Conservation (phyloP, 75 land plant species). For the Selaginella tamariscina region DNA sequence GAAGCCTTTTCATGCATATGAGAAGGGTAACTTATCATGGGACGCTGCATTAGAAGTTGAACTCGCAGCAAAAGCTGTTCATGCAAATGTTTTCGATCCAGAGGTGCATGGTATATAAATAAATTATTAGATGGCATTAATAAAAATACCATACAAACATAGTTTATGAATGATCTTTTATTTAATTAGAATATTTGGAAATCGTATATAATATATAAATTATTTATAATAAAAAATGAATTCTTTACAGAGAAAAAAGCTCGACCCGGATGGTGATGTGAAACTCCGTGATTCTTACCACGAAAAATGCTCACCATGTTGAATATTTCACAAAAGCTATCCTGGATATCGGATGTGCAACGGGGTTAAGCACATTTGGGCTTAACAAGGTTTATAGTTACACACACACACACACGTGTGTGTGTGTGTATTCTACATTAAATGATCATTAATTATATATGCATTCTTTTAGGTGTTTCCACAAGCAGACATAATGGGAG, state of each 20-base stretch:
- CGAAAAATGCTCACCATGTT: slow-evolving; percentile 26
- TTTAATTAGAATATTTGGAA: no score
- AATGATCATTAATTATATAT: not conserved
- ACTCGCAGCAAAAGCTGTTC: slow-evolving; percentile 40
- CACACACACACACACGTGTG: not conserved
- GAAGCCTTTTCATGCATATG: slow-evolving; percentile 42
- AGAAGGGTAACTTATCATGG: slow-evolving; percentile 37
- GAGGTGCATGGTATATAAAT: slow-evolving; percentile 14
- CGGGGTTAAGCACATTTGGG: slow-evolving; percentile 41
- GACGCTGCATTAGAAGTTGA: slow-evolving; percentile 40
- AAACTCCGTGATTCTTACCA: slow-evolving; percentile 29
- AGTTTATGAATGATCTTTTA: not conserved
- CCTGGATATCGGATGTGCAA: slow-evolving; percentile 36
- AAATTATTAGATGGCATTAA: no score
- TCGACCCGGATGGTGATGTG: slow-evolving; percentile 38
- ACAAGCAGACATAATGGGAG: slow-evolving; percentile 28
- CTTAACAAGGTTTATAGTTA: slow-evolving; percentile 27
- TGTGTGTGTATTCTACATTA: not conserved
- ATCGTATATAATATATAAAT: no score
- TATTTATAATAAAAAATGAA: no score
- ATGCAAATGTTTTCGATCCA: slow-evolving; percentile 41
- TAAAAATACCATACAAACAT: no score
- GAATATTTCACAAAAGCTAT: slow-evolving; percentile 17
- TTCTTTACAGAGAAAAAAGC: slow-evolving; percentile 31
- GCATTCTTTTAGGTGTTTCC: slow-evolving; percentile 24